Evolutionary conservation across 495 filamentous ascomycete genomes (phyloP).

Genomic region (Aspergillus sparsus): DNA sequence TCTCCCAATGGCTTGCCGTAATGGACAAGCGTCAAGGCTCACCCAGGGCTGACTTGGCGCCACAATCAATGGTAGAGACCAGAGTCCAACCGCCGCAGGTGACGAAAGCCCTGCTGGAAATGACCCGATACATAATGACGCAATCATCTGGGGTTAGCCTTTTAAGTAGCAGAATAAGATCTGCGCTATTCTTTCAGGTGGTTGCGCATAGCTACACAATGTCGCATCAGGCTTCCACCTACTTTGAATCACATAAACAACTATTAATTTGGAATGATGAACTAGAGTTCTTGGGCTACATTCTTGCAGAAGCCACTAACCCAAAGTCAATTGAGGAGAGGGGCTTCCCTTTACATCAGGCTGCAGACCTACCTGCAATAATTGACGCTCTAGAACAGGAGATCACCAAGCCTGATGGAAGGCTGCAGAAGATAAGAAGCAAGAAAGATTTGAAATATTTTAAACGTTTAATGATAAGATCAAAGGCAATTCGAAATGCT

Average conservation of each 20-base stretch:
- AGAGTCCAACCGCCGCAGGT: no score
- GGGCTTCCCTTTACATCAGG: not conserved
- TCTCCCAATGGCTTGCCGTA: no score
- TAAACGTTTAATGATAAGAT: not conserved
- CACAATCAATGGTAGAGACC: no score
- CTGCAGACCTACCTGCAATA: not conserved
- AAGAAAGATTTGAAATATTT: not conserved
- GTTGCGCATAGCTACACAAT: no score
- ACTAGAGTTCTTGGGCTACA: slow-evolving; percentile 1
- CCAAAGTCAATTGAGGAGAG: not conserved
- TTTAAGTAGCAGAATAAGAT: no score
- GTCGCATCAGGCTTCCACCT: not conserved
- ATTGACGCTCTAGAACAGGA: not conserved
- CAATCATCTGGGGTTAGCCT: no score
- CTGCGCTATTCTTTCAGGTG: no score
- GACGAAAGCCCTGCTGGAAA: no score
- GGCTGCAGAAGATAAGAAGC: not conserved
- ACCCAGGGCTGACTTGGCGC: no score
- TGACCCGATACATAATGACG: no score
- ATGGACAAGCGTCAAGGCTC: no score
- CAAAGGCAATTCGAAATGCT: not conserved
- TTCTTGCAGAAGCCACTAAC: not conserved
- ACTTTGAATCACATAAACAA: not conserved
- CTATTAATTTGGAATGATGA: not conserved
- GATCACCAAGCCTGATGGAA: not conserved